phyloP scores from a whole-genome alignment of 2,329 filamentous ascomycete genomes.

The Stagonosporopsis chrysanthemi region DNA sequence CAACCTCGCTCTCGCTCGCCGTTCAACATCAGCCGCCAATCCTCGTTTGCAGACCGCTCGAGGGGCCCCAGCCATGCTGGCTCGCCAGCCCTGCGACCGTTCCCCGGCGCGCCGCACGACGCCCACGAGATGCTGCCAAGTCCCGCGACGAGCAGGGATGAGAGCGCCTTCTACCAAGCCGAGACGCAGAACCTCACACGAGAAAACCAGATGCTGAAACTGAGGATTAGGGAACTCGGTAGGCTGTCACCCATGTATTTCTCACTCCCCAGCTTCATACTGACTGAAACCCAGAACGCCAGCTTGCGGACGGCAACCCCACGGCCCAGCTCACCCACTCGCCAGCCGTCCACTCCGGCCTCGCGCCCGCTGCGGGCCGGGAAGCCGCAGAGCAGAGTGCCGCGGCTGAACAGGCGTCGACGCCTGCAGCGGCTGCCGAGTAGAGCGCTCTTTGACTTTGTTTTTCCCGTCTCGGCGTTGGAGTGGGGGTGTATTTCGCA shows the following conservation, averaged over 20 bases:
- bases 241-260: slow-evolving; percentile 16
- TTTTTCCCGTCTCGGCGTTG: background rate
- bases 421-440: slow-evolving; percentile 4
- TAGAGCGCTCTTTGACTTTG: background rate
- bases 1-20: slow-evolving; percentile 46
- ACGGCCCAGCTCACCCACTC: slow-evolving; percentile 42
- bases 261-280: background rate
- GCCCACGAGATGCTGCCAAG: slow-evolving; percentile 68
- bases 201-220: slow-evolving; percentile 83
- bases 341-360: slow-evolving; percentile 37
- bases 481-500: background rate
- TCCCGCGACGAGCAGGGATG: slow-evolving; percentile 62
- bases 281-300: slow-evolving; percentile 37
- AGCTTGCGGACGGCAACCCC: slow-evolving; percentile 44
- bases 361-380: slow-evolving; percentile 27
- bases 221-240: slow-evolving; percentile 77
- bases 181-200: slow-evolving; percentile 79
- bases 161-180: slow-evolving; percentile 81
- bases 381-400: slow-evolving; percentile 17
- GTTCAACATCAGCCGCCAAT: slow-evolving; percentile 54
- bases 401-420: slow-evolving; percentile 4
- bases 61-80: slow-evolving; percentile 50
- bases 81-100: slow-evolving; percentile 61
- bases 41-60: slow-evolving; percentile 50
- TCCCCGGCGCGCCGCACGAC: slow-evolving; percentile 53